Evolutionary conservation across 176 grass and related monocot genomes (phyloP).

Genomic region (Musa troglodytarum): DNA sequence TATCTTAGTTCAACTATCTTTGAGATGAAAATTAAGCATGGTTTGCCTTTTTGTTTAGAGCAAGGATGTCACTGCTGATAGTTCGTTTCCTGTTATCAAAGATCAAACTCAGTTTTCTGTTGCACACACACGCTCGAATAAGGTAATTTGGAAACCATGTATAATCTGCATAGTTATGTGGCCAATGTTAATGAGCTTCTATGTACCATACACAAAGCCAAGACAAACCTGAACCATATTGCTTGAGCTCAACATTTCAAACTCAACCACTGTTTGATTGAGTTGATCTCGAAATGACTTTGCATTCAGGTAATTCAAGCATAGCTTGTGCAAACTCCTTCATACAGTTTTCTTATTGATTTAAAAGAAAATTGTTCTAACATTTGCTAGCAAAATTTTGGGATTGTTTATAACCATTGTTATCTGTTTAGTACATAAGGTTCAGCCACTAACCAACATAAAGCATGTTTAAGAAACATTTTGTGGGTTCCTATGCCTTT

Average conservation of each 20-base stretch:
- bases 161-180: neutral
- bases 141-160: conserved; percentile 40
- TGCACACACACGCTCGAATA: conserved; percentile 88
- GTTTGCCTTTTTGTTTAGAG: conserved; percentile 36
- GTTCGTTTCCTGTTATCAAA: conserved; percentile 72
- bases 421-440: neutral
- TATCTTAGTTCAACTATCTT: conserved; percentile 11
- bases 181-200: neutral
- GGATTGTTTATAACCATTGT: neutral
- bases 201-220: neutral
- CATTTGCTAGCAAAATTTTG: no score
- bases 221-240: neutral
- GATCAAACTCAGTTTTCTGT: conserved; percentile 72
- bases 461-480: neutral
- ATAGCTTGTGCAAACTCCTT: neutral
- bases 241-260: neutral
- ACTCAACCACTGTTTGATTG: neutral
- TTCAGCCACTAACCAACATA: neutral
- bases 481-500: neutral
- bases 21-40: conserved; percentile 21
- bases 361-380: no score
- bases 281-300: no score
- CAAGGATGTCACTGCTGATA: conserved; percentile 87
- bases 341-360: neutral
- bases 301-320: neutral